Conservation (phyloP, 305 asterid genomes). For the Ajuga reptans region DNA sequence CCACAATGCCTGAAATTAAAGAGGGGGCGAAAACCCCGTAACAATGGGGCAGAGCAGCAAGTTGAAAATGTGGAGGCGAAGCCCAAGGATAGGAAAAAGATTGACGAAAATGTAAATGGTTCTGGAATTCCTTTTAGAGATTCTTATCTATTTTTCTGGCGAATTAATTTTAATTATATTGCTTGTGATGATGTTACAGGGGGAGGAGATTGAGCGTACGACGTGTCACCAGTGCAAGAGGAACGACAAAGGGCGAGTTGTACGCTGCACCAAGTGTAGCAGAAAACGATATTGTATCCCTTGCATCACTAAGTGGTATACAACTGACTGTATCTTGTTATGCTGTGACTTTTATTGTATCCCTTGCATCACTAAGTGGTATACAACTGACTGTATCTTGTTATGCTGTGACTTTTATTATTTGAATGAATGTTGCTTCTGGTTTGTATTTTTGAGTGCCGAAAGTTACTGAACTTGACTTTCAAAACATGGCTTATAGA, state of each 20-base stretch:
- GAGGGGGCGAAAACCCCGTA: conserved; percentile 21
- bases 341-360: background rate
- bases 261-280: conserved; percentile 46
- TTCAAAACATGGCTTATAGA: background rate
- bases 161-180: background rate
- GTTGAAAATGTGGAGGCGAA: background rate
- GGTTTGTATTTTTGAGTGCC: conserved; percentile 1
- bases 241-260: conserved; percentile 65
- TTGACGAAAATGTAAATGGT: conserved; percentile 27
- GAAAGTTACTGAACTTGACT: conserved; percentile 1
- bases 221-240: conserved; percentile 81
- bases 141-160: background rate
- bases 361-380: no score
- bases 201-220: conserved; percentile 28
- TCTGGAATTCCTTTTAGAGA: background rate
- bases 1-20: conserved; percentile 4
- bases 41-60: conserved; percentile 1
- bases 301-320: conserved; percentile 66
- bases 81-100: background rate
- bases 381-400: conserved; percentile 2
- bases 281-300: conserved; percentile 52
- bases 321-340: background rate
- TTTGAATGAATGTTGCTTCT: background rate
- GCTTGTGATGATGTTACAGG: conserved; percentile 27
- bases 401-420: background rate